A percentile compares a stretch with the other conserved stretches of the same genome.
These are phyloP conservation scores for Massospora cicadina DNA, from an alignment of 371 early-diverging fungal genomes.

Conservation along the genomic window DNA sequence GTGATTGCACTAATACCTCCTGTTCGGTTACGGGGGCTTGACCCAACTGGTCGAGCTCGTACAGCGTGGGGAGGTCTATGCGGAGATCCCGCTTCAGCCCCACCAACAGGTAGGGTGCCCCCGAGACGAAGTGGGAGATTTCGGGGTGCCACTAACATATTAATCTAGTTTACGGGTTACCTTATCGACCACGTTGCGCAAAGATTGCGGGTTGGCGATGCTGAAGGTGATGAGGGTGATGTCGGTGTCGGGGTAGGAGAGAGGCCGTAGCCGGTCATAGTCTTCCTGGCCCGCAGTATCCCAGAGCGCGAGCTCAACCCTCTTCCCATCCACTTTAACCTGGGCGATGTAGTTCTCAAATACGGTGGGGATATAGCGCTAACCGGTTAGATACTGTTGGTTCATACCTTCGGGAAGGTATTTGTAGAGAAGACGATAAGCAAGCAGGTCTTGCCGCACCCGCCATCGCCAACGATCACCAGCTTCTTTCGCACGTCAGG, in stretches of 20 bases:
- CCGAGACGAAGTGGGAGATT: slow-evolving; percentile 36
- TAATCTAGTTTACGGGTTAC: not conserved
- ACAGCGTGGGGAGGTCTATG: slow-evolving; percentile 33
- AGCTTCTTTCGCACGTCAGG: slow-evolving; percentile 32
- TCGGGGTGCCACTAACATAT: slow-evolving; percentile 38
- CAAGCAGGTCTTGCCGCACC: slow-evolving; percentile 43
- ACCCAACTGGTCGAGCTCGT: slow-evolving; percentile 22
- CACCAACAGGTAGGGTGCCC: slow-evolving; percentile 43
- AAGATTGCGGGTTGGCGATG: slow-evolving; percentile 50
- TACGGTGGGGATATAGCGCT: slow-evolving; percentile 27
- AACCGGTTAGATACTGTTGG: not conserved
- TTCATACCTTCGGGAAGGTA: slow-evolving; percentile 23
- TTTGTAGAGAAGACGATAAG: slow-evolving; percentile 21
- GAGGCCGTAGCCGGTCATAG: slow-evolving; percentile 61
- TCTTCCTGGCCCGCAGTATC: slow-evolving; percentile 89
- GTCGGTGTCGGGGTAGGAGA: slow-evolving; percentile 79
- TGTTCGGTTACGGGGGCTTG: slow-evolving; percentile 15
- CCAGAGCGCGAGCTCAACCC: slow-evolving; percentile 70
- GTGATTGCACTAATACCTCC: slow-evolving; percentile 27
- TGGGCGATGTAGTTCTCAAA: slow-evolving; percentile 80
- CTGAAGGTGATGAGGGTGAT: slow-evolving; percentile 78
- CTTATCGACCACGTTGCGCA: slow-evolving; percentile 68
- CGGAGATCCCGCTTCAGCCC: slow-evolving; percentile 53
- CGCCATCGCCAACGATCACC: slow-evolving; percentile 63
- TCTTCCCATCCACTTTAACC: slow-evolving; percentile 58